Base-by-base conservation (phyloP, 441 rosid species). In the Adansonia madagascariensis region DNA sequence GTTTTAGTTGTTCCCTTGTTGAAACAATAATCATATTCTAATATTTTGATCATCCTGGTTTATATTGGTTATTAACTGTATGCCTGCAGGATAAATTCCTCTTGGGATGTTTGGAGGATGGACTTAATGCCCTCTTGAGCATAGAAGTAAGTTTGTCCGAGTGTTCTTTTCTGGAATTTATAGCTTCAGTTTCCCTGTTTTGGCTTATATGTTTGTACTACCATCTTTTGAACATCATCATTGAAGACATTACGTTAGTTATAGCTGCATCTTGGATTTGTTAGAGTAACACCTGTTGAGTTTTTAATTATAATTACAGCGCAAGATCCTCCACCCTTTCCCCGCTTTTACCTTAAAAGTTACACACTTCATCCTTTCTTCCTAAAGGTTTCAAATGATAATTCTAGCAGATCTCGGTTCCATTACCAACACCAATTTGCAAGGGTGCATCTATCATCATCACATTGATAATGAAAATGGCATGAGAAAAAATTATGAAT, bases 91-190 rank as follows among this genome's bases (percentile, higher is more conserved):
- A 94, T 86, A 80, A 92, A n/a, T 75, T 69, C 71, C 78, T 91
- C 56, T 85, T 92, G 87, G 94, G 85, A 80, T 84, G 93, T 60
- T 84, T 96, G 86, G 98, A 89, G 85, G 98, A 94, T 82, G 99
- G 99, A 64, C 90, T 96, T 68, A 94, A 90, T 82, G 95, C 98
- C 75, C 97, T 96, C 75, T 83, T 96, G 85, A 94, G 90, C 84
- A 88, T 94, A 76, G 99, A 96, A 86, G 99, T 94, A 85, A 85
- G 97, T 91, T 83, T 64, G 10, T 17, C 4, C 10, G 41, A 64
- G 44, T 52, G 47, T 31, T 20, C 47, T 44, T 44, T 63, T 53
- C 9, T 67, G 18, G 20, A n/a, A 24, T n/a, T 67, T 77, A 57
- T 61, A 67, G 65, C 3, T 66, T 27, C n/a, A 41, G 44, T 11